phyloP scores from a whole-genome alignment of 2,329 filamentous ascomycete species.

The Diaporthe velutina region DNA sequence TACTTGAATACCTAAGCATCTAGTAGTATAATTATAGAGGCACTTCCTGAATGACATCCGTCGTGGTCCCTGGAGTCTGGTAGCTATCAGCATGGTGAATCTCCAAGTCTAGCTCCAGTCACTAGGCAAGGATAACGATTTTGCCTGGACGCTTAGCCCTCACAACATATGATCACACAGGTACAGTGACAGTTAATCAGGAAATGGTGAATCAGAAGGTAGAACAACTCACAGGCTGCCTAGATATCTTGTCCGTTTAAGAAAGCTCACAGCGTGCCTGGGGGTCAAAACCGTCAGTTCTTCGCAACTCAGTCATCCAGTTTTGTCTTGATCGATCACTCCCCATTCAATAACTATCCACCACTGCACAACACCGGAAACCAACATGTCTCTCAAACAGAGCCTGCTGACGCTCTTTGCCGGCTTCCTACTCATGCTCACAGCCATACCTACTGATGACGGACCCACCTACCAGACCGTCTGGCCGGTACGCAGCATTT shows the following conservation, averaged over 20 bases:
- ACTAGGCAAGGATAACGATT: neutral
- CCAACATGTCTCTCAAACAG: neutral
- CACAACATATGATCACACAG: neutral
- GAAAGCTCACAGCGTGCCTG: too few relatives aligned
- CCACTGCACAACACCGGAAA: neutral
- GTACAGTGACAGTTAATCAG: neutral
- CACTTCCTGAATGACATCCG: neutral
- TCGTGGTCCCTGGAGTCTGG: neutral
- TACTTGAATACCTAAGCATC: too few relatives aligned
- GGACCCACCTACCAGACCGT: neutral
- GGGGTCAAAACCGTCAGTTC: too few relatives aligned
- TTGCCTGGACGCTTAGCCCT: neutral
- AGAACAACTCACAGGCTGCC: neutral
- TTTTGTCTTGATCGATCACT: neutral
- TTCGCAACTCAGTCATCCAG: neutral
- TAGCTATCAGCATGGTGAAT: neutral
- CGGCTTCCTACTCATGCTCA: neutral
- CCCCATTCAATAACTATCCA: neutral
- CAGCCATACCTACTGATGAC: too few relatives aligned
- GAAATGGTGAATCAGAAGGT: neutral
- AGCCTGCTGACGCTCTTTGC: neutral
- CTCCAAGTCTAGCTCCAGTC: neutral
- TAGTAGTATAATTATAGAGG: too few relatives aligned
- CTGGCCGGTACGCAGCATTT: neutral
- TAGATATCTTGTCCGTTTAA: neutral